Percentiles rank a stretch among this genome's conserved stretches.
Conservation (phyloP, 768 basidiomycete species). For the Dioszegia aurantiaca region DNA sequence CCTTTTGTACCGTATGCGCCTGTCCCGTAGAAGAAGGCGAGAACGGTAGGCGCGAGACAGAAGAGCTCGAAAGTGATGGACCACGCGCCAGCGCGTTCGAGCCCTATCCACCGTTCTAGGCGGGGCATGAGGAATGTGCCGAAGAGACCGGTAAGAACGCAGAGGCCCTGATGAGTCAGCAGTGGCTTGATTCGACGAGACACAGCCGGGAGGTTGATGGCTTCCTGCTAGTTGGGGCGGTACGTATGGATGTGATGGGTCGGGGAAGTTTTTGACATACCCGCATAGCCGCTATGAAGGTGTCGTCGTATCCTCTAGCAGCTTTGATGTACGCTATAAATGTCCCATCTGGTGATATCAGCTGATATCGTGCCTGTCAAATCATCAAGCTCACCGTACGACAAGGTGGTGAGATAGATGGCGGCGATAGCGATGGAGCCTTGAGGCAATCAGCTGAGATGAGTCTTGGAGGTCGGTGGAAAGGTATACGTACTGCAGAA, state of each 20-base stretch:
- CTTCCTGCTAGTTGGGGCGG: no score
- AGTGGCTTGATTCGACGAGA: not conserved
- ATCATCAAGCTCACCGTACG: constrained; percentile 32
- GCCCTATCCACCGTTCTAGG: constrained; percentile 39
- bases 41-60: constrained; percentile 40
- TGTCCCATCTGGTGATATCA: constrained; percentile 38
- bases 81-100: constrained; percentile 50
- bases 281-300: constrained; percentile 46
- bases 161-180: constrained; percentile 29
- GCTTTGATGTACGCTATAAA: constrained; percentile 52
- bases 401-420: constrained; percentile 47
- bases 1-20: constrained; percentile 35
- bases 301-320: constrained; percentile 41
- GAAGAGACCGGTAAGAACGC: constrained; percentile 42
- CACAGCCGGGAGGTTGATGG: no score
- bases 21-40: constrained; percentile 46
- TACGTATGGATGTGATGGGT: no score
- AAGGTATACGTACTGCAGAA: constrained; percentile 33
- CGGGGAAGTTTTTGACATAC: not conserved
- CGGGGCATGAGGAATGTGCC: constrained; percentile 50
- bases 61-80: constrained; percentile 47
- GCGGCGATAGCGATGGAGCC: constrained; percentile 42
- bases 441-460: constrained; percentile 6
- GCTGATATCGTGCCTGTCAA: not conserved
- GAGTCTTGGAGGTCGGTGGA: not conserved